These are phyloP conservation scores for Cetradonia linearis DNA, from an alignment of 495 filamentous ascomycete species.

Conservation along the genomic window DNA sequence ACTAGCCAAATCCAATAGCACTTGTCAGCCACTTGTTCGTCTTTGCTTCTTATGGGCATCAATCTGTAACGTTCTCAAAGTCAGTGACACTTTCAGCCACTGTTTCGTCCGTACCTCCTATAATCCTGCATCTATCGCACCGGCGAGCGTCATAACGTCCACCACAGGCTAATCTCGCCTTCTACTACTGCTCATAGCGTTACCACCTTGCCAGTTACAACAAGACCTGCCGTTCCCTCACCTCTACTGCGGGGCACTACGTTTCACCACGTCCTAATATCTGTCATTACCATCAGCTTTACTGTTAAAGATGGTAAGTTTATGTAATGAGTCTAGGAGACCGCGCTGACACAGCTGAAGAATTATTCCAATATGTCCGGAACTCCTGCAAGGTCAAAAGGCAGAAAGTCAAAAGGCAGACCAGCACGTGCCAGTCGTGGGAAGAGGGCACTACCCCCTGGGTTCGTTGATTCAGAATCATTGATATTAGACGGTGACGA, in stretches of 20 bases:
- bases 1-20: not conserved
- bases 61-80: no score
- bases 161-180: not conserved
- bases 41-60: not conserved
- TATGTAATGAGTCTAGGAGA: not conserved
- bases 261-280: not conserved
- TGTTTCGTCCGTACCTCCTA: not conserved
- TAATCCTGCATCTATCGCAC: not conserved
- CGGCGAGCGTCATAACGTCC: not conserved
- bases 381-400: not conserved
- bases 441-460: constrained; percentile 2
- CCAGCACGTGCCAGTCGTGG: constrained; percentile 2
- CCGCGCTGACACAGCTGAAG: not conserved
- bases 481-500: constrained; percentile 12
- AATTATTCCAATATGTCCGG: not conserved
- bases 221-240: not conserved
- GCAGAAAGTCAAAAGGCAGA: not conserved
- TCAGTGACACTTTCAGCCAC: not conserved
- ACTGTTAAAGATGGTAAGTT: not conserved
- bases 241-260: not conserved
- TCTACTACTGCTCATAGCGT: not conserved
- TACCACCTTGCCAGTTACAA: not conserved
- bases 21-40: not conserved
- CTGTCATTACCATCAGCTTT: not conserved
- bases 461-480: constrained; percentile 12